Evolutionary conservation across 2,329 filamentous ascomycete species (phyloP).

Genomic region (Huntiella moniliformis): DNA sequence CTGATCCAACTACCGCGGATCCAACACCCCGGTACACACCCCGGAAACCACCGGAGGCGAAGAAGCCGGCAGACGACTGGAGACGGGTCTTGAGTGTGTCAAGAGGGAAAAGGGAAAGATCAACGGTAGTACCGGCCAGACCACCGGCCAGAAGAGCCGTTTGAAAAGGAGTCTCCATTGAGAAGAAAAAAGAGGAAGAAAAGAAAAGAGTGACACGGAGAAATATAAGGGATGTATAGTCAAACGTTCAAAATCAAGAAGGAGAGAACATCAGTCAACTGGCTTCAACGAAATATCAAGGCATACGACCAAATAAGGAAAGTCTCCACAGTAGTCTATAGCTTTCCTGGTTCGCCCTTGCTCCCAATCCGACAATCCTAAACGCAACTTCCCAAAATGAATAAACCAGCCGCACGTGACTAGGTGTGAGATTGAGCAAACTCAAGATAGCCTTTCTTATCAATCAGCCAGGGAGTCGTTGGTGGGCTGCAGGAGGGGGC

Average conservation of each 20-base stretch:
- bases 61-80: conserved; percentile 62
- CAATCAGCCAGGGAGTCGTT: conserved; percentile 3
- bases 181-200: conserved; percentile 13
- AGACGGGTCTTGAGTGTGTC: conserved; percentile 98
- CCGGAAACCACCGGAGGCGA: conserved; percentile 67
- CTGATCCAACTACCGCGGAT: conserved; percentile 73
- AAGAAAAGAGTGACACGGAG: background rate
- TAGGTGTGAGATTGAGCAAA: background rate
- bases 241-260: background rate
- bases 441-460: background rate
- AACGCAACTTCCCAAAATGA: background rate
- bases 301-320: background rate
- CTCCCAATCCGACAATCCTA: background rate
- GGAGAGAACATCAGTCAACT: background rate
- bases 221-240: background rate
- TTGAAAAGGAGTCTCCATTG: conserved; percentile 27
- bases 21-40: conserved; percentile 90
- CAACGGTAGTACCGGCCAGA: conserved; percentile 84
- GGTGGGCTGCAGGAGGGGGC: background rate
- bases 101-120: conserved; percentile 91
- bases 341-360: background rate
- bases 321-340: background rate
- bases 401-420: background rate
- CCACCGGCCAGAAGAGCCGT: conserved; percentile 60
- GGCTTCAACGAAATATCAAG: background rate